phyloP scores from a whole-genome alignment of 2,329 filamentous ascomycete genomes.

The Xylariaceae sp. region DNA sequence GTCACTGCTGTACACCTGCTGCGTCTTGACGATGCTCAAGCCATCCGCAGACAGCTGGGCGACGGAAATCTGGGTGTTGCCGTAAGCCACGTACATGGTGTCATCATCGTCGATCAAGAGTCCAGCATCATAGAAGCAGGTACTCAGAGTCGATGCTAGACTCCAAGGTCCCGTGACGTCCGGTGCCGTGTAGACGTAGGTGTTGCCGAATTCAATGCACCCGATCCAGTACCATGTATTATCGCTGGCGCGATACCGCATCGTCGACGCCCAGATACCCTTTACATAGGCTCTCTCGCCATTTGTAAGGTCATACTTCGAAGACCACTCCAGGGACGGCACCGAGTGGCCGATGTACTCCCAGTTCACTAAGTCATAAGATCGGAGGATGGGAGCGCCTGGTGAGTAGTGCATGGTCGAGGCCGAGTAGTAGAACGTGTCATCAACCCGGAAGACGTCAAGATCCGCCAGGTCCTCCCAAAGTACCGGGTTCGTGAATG shows the following conservation, averaged over 20 bases:
- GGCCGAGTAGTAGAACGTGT: slow-evolving; percentile 42
- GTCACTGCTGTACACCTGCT: slow-evolving; percentile 28
- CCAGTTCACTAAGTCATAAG: slow-evolving; percentile 46
- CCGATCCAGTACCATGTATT: slow-evolving; percentile 40
- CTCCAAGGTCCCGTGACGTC: slow-evolving; percentile 39
- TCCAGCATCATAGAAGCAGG: slow-evolving; percentile 55
- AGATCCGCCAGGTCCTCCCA: slow-evolving; percentile 48
- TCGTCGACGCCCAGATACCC: slow-evolving; percentile 20
- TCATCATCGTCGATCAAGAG: slow-evolving; percentile 55
- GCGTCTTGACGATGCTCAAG: slow-evolving; percentile 28
- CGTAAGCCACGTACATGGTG: slow-evolving; percentile 54
- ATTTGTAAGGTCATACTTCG: slow-evolving; percentile 11
- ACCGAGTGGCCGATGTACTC: slow-evolving; percentile 32
- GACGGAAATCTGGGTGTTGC: slow-evolving; percentile 43
- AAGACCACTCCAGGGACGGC: slow-evolving; percentile 18
- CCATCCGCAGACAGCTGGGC: slow-evolving; percentile 47
- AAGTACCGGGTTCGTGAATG: slow-evolving; percentile 43
- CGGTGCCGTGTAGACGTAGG: slow-evolving; percentile 49
- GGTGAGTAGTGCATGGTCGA: slow-evolving; percentile 47
- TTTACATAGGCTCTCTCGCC: slow-evolving; percentile 15
- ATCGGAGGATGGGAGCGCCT: slow-evolving; percentile 44
- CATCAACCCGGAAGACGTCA: slow-evolving; percentile 38
- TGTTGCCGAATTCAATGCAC: slow-evolving; percentile 45
- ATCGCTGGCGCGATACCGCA: slow-evolving; percentile 17
- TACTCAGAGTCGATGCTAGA: slow-evolving; percentile 27